Evolutionary conservation across 768 basidiomycete genomes (phyloP).

Genomic region (Favolaschia claudopus): DNA sequence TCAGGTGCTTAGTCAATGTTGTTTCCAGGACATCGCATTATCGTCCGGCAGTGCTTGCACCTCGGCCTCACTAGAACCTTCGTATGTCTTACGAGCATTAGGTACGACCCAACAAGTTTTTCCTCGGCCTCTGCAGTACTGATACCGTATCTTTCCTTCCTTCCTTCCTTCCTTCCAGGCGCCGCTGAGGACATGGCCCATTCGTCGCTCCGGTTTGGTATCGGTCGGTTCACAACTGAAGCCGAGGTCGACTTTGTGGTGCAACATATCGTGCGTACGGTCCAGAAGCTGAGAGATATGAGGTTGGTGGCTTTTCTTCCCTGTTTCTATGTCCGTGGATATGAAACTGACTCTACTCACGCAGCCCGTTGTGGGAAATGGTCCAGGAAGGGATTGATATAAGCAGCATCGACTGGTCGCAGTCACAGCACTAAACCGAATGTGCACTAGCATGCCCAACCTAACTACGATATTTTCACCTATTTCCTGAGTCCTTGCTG

Average conservation of each 20-base stretch:
- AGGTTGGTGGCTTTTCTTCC: slow-evolving; percentile 52
- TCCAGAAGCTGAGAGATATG: slow-evolving; percentile 91
- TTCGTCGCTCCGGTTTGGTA: slow-evolving; percentile 95
- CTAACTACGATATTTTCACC: slow-evolving; percentile 13
- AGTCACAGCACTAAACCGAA: slow-evolving; percentile 67
- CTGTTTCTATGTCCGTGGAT: not conserved
- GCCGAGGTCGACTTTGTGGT: slow-evolving; percentile 96
- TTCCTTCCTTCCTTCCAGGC: slow-evolving; percentile 63
- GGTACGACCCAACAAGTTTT: too few relatives aligned
- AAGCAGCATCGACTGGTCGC: slow-evolving; percentile 94
- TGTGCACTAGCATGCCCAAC: not conserved
- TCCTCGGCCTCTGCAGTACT: too few relatives aligned
- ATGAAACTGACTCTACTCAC: not conserved
- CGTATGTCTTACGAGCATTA: slow-evolving; percentile 95
- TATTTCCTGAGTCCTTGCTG: slow-evolving; percentile 4
- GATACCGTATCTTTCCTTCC: not conserved
- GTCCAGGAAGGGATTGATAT: slow-evolving; percentile 99
- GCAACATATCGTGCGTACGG: slow-evolving; percentile 85
- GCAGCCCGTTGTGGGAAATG: slow-evolving; percentile 98
- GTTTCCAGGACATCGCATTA: slow-evolving; percentile 85
- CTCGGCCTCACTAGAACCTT: slow-evolving; percentile 97
- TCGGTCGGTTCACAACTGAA: slow-evolving; percentile 98
- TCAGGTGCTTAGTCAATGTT: slow-evolving; percentile 1
- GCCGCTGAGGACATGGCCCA: slow-evolving; percentile 99
- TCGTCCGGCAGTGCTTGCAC: slow-evolving; percentile 99